Conservation (phyloP, 2,329 filamentous ascomycete genomes). For the Colletotrichum musicola region DNA sequence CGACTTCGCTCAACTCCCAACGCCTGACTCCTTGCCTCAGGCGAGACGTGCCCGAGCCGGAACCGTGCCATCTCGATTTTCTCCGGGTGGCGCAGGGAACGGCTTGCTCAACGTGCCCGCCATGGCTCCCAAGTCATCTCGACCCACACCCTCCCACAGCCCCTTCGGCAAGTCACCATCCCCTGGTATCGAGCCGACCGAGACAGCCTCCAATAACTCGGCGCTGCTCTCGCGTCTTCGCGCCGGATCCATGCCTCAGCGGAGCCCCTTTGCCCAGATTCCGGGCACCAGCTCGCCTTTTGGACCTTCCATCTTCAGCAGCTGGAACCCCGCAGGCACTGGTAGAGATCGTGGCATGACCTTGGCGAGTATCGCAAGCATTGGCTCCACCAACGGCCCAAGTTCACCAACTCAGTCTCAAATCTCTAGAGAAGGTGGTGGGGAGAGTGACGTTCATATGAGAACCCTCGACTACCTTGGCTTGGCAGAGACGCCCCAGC, state of each 20-base stretch:
- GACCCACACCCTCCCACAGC: slow-evolving; percentile 87
- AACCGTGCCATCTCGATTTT: slow-evolving; percentile 95
- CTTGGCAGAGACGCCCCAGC: slow-evolving; percentile 91
- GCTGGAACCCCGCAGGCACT: slow-evolving; percentile 77
- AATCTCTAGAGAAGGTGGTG: slow-evolving; percentile 86
- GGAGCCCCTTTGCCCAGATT: slow-evolving; percentile 72
- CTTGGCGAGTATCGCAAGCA: slow-evolving; percentile 83
- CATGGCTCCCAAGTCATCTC: slow-evolving; percentile 80
- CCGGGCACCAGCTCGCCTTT: slow-evolving; percentile 76
- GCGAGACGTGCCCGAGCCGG: slow-evolving; percentile 88
- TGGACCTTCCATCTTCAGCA: slow-evolving; percentile 85
- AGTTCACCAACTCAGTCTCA: slow-evolving; percentile 89
- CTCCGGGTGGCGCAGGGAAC: slow-evolving; percentile 77
- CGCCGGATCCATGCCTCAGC: slow-evolving; percentile 94
- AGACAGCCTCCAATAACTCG: slow-evolving; percentile 69
- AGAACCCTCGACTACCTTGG: slow-evolving; percentile 96
- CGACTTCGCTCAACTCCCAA: slow-evolving; percentile 81
- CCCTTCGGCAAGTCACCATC: slow-evolving; percentile 79
- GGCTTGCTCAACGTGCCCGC: slow-evolving; percentile 68
- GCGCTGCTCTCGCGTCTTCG: slow-evolving; percentile 86
- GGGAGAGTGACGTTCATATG: slow-evolving; percentile 87
- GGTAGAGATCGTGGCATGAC: slow-evolving; percentile 88
- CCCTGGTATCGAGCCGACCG: slow-evolving; percentile 64
- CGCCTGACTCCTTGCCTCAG: slow-evolving; percentile 74
- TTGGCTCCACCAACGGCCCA: slow-evolving; percentile 85